Evolutionary conservation across 306 rosid species (phyloP), one percentile per base, ranked within the genome.

Genomic region (Cucumis melo): DNA sequence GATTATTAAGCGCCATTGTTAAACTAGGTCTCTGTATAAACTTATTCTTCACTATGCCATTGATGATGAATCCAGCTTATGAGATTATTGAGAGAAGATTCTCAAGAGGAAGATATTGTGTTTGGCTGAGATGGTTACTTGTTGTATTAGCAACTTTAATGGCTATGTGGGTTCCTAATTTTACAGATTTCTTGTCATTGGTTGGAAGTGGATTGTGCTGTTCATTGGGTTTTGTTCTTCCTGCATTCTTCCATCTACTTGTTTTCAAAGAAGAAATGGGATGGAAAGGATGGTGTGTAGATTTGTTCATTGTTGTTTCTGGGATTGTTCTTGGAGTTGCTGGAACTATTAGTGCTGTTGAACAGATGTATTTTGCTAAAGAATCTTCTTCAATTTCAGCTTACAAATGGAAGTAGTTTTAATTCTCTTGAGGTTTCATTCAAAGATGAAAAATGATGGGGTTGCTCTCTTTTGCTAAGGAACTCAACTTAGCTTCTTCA

Each of bases 51-150:
- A 86, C 91, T 1, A 67, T 88, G 78, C 89, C 91, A 4, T 76
- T 88, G 80, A 84, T 88, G 91, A 88, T 88, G 91, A 84, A 88
- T 81, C 91, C 91, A 6, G 91, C 85, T 17, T 82, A 84, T 46
- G 91, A 88, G 51, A 86, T 88, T 5, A 65, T 82, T 2, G 91
- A 85, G 79, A 86, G 91, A 64, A 68, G 91, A 38, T 79, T 86
- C 58, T 84, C 84, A 80, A 77, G 82, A 29, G 86, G 86, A 42
- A 84, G 66, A 13, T 88, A 82, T 17, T 88, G 88, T 76, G 12
- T 88, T 14, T 82, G 88, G 89, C 44, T 84, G 79, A 78, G 91
- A 53, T 87, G 89, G 91, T 0, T 86, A 62, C 80, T 79, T 7
- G 86, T 88, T 77, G 71, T 86, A 59, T 16, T 54, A 14, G 91